Evolutionary conservation across 352 stramenopile genomes (phyloP), one percentile per base, ranked within the genome.

Genomic region (Pythium folliculosum): DNA sequence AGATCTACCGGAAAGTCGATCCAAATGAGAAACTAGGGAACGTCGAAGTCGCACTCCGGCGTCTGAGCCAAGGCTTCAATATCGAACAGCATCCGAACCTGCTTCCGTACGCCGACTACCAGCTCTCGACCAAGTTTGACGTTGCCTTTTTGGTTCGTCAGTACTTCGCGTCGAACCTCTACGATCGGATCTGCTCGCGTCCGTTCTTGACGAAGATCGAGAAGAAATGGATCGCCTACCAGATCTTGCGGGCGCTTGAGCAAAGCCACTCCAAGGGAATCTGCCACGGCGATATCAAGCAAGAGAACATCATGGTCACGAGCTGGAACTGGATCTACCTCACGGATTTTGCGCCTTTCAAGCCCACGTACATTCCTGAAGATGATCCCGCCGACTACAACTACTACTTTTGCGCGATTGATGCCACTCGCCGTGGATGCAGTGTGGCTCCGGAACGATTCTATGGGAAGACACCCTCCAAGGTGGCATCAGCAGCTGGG

Each of bases 291-390:
- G 97, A 99, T 72, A 93, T 99, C 55, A 99, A 98, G 63, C 92
- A 97, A 57, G 96, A 99, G 73, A 99, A 99, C 81, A 88, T 99
- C 70, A 96, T 98, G 71, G 82, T 99, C n/a, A 99, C 97, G 12
- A 98, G 86, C 63, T 99, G 94, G 89, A 98, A 98, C 63, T 99
- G 96, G 95, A 87, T 99, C 55, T 92, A 99, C 40, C 77, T 99
- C 10, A 92, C 92, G 10, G 98, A 99, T 80, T 98, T 99, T 75
- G 91, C 96, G 37, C 91, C 93, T 0, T 98, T 98, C 77, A 98
- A 98, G 72, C 96, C 97, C 10, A 97, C 93, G 13, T 96, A 92
- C 57, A 89, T 99, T 43, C 95, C 95, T 0, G 90, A 98, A 74
- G 94, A 99, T 72, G 96, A 99, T 75, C 96, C 96, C 2, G 90